Base-by-base conservation (phyloP, 495 filamentous ascomycete species). In the Penicillium lividum region DNA sequence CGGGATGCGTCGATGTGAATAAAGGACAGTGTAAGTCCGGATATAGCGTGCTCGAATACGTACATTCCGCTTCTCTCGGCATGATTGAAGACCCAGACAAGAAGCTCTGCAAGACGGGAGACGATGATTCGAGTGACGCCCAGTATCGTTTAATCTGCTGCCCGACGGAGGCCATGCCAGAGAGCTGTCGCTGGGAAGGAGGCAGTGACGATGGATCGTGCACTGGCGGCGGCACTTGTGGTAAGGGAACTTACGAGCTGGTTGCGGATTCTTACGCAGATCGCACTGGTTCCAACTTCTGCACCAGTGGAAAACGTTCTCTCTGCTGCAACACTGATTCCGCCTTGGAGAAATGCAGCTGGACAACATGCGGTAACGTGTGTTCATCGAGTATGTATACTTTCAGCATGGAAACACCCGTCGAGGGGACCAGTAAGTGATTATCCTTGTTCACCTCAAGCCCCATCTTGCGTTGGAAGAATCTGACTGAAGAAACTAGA, bases 121-220 rank as follows among this genome's bases (percentile, higher is more conserved):
- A 34, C 5, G 3, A n/a, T 38, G 31, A 52, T 3, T 2, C 8
- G 2, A 18, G 7, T 7, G 11, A 57, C 18, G 18, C 54, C 30
- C 22, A 57, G 45, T 57, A 50, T 33, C 22, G 46, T 2, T 1
- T 57, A 3, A 57, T 57, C 4, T 51, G 47, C 28, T 57, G 55
- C 18, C 55, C 47, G 0, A 57, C 46, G 4, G 18, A 57, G 22
- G 34, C 46, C 1, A 51, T 51, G 47, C 47, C 55, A n/a, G n/a
- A n/a, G 7, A 29, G 28, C 8, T 51, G 55, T 27, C 3, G 5
- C 3, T 57, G 47, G 55, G 38, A 45, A 7, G 55, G 46, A 18
- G 38, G 6, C 2, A 44, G 5, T 34, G 38, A 45, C 25, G 27
- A 44, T n/a, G 27, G 47, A 0, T 6, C 25, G 1, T 51, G 25